Conservation (phyloP, 2,329 filamentous ascomycete species). For the Moelleriella libera region DNA sequence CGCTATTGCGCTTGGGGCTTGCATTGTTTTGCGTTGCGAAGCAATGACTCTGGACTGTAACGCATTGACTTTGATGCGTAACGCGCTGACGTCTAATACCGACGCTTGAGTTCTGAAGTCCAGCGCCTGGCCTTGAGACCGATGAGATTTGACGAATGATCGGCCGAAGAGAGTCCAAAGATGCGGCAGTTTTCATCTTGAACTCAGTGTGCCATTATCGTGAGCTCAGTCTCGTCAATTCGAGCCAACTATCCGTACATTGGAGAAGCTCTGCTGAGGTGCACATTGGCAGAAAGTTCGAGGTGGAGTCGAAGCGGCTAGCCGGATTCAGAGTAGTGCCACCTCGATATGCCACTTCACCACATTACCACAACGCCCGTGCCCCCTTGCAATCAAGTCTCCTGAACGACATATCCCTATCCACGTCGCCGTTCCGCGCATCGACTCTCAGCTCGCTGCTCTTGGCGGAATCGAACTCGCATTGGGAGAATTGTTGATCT, state of each 20-base stretch:
- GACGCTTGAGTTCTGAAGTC: too few species aligned
- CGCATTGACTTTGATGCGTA: not conserved
- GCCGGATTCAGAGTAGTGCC: slow-evolving; percentile 19
- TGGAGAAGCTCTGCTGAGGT: not conserved
- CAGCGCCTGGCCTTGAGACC: too few species aligned
- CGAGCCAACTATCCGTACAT: not conserved
- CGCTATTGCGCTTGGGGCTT: slow-evolving; percentile 44
- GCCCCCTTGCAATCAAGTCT: slow-evolving; percentile 17
- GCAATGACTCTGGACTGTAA: slow-evolving; percentile 14
- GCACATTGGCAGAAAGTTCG: slow-evolving; percentile 16
- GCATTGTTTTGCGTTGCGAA: slow-evolving; percentile 45
- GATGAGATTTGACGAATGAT: too few species aligned
- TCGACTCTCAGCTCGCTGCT: not conserved
- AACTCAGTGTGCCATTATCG: too few species aligned
- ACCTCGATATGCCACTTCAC: slow-evolving; percentile 26
- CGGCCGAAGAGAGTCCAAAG: too few species aligned
- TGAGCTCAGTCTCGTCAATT: not conserved
- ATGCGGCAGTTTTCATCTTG: too few species aligned
- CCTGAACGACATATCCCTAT: slow-evolving; percentile 15
- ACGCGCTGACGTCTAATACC: too few species aligned
- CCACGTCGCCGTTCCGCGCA: not conserved
- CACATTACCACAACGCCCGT: slow-evolving; percentile 14
- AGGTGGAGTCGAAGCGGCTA: slow-evolving; percentile 12
- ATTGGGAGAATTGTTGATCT: too few species aligned
- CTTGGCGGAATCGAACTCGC: not conserved